Conservation (phyloP, 176 grass and related monocot genomes). For the Panicum miliaceum region DNA sequence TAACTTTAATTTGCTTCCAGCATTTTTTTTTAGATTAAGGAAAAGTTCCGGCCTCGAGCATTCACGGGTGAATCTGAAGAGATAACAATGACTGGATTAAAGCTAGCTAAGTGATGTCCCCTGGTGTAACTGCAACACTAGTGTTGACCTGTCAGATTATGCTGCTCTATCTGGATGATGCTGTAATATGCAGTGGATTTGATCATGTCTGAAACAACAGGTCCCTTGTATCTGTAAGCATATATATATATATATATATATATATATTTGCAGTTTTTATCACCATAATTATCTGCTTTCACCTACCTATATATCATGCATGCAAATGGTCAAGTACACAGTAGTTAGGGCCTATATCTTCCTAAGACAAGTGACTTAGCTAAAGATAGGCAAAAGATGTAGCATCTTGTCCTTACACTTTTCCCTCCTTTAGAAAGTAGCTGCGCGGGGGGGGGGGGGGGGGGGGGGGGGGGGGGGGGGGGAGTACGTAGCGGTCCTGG, state of each 20-base stretch:
- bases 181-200: no score
- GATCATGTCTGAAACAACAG: neutral
- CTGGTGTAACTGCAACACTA: conserved; percentile 13
- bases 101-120: neutral
- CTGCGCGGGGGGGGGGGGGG: neutral
- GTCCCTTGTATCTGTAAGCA: neutral
- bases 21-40: no score
- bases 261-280: neutral
- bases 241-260: no score
- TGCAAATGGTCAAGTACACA: neutral
- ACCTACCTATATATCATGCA: neutral
- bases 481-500: neutral
- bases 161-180: neutral
- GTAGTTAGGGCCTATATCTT: neutral
- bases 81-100: neutral
- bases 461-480: neutral
- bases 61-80: no score
- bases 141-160: neutral
- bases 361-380: neutral
- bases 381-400: neutral
- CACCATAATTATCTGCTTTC: neutral
- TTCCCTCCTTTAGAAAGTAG: neutral
- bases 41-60: no score
- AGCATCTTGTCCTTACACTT: neutral
- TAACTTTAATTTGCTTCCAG: neutral